Percentiles rank a stretch among this genome's conserved stretches.
These are phyloP conservation scores for Cytospora leucostoma DNA, from an alignment of 2,329 filamentous ascomycete species.

Conservation along the genomic window DNA sequence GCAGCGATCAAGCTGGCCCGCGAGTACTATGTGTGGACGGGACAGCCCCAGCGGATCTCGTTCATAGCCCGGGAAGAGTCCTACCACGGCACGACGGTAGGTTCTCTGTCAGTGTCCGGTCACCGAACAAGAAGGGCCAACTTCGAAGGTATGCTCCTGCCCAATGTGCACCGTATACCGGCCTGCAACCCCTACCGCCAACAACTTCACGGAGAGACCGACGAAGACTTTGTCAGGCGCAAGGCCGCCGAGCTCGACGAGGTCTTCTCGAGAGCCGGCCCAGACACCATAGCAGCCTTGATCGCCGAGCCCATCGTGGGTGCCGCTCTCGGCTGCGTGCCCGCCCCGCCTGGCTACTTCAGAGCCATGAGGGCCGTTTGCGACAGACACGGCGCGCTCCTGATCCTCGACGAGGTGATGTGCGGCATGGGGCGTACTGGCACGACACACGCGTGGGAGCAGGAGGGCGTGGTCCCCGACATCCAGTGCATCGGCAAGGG, in stretches of 20 bases:
- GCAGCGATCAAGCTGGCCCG: slow-evolving; percentile 66
- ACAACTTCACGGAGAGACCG: slow-evolving; percentile 49
- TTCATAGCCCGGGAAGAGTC: slow-evolving; percentile 67
- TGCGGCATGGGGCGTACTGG: slow-evolving; percentile 64
- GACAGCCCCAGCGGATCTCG: slow-evolving; percentile 53
- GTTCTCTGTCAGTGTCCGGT: slow-evolving; percentile 60
- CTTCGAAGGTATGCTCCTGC: slow-evolving; percentile 58
- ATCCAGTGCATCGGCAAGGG: slow-evolving; percentile 69
- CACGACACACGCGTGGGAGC: slow-evolving; percentile 62
- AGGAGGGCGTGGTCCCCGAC: slow-evolving; percentile 59
- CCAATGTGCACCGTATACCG: slow-evolving; percentile 58
- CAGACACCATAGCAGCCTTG: slow-evolving; percentile 65
- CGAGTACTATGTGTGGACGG: slow-evolving; percentile 64
- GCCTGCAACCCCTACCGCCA: slow-evolving; percentile 67
- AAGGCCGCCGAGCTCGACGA: slow-evolving; percentile 63
- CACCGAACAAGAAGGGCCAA: slow-evolving; percentile 59
- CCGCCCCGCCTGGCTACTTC: slow-evolving; percentile 68
- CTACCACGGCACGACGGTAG: slow-evolving; percentile 72
- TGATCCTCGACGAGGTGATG: slow-evolving; percentile 83
- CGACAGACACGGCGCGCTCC: slow-evolving; percentile 67
- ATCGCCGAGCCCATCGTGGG: slow-evolving; percentile 69
- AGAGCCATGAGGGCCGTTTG: slow-evolving; percentile 68
- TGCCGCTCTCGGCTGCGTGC: slow-evolving; percentile 69
- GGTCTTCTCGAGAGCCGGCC: slow-evolving; percentile 61
- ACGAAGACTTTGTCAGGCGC: slow-evolving; percentile 56